Evolutionary conservation across 2,329 filamentous ascomycete genomes (phyloP), one percentile per base, ranked within the genome.

Genomic region (Alternaria alternata): DNA sequence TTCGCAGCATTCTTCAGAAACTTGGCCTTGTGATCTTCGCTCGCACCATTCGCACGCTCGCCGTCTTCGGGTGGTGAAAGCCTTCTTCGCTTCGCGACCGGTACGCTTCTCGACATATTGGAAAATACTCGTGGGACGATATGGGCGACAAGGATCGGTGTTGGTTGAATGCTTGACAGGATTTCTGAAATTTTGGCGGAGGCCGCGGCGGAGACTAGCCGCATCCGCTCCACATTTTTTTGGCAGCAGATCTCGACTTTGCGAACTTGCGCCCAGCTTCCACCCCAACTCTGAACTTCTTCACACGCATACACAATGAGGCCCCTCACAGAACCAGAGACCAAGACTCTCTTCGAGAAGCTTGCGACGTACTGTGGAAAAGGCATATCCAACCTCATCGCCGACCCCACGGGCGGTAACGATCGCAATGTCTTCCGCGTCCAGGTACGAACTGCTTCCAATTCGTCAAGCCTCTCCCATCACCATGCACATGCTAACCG

Each of bases 331-430:
- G 93, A 93, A 79, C 80, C 84, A 75, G 91, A 93, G 81, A 91
- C 89, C 59, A 88, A 89, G 78, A 91, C 91, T 1, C 88, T 97
- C 72, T 96, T 97, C 80, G 87, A 90, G 70, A 97, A 98, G 84
- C 88, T 99, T 41, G 95, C 95, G 59, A 92, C 93, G 79, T 99
- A 98, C 84, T 95, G 92, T 24, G 93, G 94, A 68, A 88, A 87
- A 72, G 94, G 91, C 18, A 86, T 97, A 69, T 94, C 93, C 80
- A 89, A 93, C 79, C 87, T 97, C 68, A 81, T 84, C 66, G 73
- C 74, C 39, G 75, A 74, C 63, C 66, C 70, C 12, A 63, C 68
- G 14, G 64, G 70, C 59, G 67, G 66, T 36, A 64, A 69, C 39
- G 76, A 81, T 74, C 65, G 77, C 73, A 64, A 75, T 73, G 72